These are phyloP conservation scores for Phytopythium ostracodes DNA, from an alignment of 352 stramenopile genomes.

Conservation along the genomic window DNA sequence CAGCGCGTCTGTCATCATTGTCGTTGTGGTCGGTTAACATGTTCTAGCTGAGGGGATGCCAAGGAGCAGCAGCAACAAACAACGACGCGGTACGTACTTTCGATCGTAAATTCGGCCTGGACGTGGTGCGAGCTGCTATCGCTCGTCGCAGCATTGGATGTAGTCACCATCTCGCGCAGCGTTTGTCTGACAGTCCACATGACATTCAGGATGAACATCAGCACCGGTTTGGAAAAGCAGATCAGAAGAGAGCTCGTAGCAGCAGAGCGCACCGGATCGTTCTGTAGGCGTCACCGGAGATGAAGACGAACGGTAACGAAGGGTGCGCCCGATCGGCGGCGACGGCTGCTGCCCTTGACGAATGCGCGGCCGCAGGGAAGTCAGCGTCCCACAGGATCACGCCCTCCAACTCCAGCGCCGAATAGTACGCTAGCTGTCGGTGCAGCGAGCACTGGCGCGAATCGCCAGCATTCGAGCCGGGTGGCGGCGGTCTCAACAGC, in stretches of 20 bases:
- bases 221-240: neutral
- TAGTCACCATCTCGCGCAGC: neutral
- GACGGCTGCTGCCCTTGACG: slow-evolving; percentile 16
- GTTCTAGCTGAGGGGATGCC: slow-evolving; percentile 5
- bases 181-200: neutral
- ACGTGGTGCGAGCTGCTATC: slow-evolving; percentile 30
- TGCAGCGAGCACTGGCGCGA: slow-evolving; percentile 27
- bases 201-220: neutral
- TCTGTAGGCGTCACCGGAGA: slow-evolving; percentile 29
- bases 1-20: slow-evolving; percentile 32
- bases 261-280: slow-evolving; percentile 17
- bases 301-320: slow-evolving; percentile 46
- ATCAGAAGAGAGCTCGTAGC: neutral
- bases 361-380: slow-evolving; percentile 20
- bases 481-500: slow-evolving; percentile 26
- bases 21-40: slow-evolving; percentile 36
- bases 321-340: slow-evolving; percentile 18
- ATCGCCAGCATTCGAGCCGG: slow-evolving; percentile 15
- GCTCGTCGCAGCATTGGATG: neutral
- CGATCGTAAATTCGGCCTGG: slow-evolving; percentile 55
- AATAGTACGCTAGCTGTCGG: slow-evolving; percentile 42
- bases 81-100: slow-evolving; percentile 33
- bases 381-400: slow-evolving; percentile 41
- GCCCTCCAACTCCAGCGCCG: slow-evolving; percentile 22
- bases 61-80: slow-evolving; percentile 2